Conservation (phyloP, 1,284 basidiomycete genomes). For the Kwoniella shivajii region DNA sequence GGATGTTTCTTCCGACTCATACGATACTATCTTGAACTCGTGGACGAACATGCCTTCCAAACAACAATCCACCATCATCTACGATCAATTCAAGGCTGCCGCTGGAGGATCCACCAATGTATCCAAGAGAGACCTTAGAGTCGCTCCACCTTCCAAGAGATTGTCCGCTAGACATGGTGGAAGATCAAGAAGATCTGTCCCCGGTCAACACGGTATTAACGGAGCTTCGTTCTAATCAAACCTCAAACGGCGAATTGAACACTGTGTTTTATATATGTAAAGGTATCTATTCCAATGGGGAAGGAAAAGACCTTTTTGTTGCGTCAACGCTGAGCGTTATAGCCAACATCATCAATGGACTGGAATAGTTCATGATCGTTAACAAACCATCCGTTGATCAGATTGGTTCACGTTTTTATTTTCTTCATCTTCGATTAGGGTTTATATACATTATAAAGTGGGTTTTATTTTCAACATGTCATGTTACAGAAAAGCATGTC, state of each 20-base stretch:
- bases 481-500: too few species aligned
- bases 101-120: conserved; percentile 20
- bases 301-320: not conserved
- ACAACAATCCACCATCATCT: conserved; percentile 21
- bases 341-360: too few species aligned
- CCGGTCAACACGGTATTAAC: conserved; percentile 14
- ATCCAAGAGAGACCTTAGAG: not conserved
- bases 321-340: too few species aligned
- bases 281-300: too few species aligned
- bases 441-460: not conserved
- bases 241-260: too few species aligned
- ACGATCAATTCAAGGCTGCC: conserved; percentile 24
- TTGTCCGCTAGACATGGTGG: conserved; percentile 17
- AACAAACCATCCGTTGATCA: conserved; percentile 9
- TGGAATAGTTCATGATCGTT: too few species aligned
- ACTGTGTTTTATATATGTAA: too few species aligned
- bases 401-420: not conserved
- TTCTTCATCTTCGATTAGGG: not conserved
- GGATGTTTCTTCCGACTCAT: conserved; percentile 33
- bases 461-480: not conserved
- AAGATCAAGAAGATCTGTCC: conserved; percentile 17
- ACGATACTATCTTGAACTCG: conserved; percentile 29
- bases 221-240: conserved; percentile 17
- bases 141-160: conserved; percentile 5
- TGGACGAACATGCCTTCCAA: conserved; percentile 35